Base-by-base conservation (phyloP, 371 early-diverging fungal species). In the Racocetra persica region DNA sequence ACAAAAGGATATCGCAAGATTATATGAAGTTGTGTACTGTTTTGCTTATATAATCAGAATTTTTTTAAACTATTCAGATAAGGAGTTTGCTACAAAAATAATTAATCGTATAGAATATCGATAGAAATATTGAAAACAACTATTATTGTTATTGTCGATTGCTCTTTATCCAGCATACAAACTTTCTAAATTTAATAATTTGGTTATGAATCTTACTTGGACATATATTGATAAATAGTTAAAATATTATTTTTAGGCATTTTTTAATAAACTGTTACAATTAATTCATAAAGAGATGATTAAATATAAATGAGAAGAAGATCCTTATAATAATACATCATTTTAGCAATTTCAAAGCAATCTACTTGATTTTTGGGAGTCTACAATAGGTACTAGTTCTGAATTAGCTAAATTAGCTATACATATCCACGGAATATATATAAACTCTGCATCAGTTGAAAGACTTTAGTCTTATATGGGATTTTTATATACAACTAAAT, bases 11-110 rank as follows among this genome's bases (percentile, higher is more conserved):
- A 26, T 18, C 16, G 28, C 65, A 63, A 7, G 18, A 2, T 45
- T 77, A 45, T 77, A 63, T 77, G 10, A 77, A 77, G 77, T 77
- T 26, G n/a, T 77, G n/a, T 49, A 77, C 63, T 49, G 65, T 24
- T 77, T 77, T 60, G 51, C 8, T 26, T 65, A 77, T 52, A 24
- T 45, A 16, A 45, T 24, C 49, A 51, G 63, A 51, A 52, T 77
- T 63, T 77, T 51, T 54, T 49, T 18, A 26, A 11, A 54, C 0
- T 8, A 74, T 74, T 4, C 0, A 4, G n/a, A 74, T 74, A 4
- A 2, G 11, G 16, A 54, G 14, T 59, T 74, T 57, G 26, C 20
- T 36, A 7, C 20, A 74, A 74, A 57, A 74, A 74, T 74, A 5
- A 16, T 74, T 18, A 1, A 14, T 55, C 28, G 59, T 57, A 32